Percentiles rank a stretch among this genome's conserved stretches.
These are phyloP conservation scores for Colletotrichum sp. DNA, from an alignment of 2,329 filamentous ascomycete genomes.

Conservation along the genomic window DNA sequence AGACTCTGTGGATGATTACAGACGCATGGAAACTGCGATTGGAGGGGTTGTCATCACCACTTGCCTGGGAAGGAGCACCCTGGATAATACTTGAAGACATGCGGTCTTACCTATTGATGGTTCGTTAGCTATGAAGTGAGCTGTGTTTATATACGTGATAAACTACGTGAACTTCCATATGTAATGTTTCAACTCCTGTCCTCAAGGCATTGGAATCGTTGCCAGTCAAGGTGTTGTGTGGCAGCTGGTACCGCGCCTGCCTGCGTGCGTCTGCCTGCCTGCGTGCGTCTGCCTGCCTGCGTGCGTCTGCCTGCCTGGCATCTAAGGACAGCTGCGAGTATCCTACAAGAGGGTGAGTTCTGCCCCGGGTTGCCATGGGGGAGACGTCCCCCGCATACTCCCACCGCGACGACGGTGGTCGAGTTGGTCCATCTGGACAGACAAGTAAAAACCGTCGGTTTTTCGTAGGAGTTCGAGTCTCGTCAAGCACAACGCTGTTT, in stretches of 20 bases:
- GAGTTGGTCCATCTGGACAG: neutral
- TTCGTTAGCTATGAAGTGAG: neutral
- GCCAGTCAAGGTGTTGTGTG: fast-evolving
- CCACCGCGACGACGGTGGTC: neutral
- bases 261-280: too few species aligned
- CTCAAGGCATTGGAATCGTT: fast-evolving
- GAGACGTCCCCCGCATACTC: neutral
- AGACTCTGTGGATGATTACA: fast-evolving
- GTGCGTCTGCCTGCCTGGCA: neutral
- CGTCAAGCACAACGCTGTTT: too few species aligned
- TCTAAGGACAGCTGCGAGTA: neutral
- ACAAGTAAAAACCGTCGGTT: neutral
- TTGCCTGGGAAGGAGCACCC: neutral
- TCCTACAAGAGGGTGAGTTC: neutral
- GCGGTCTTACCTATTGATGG: too few species aligned
- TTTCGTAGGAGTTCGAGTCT: neutral
- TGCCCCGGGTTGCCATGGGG: fast-evolving
- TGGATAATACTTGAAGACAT: fast-evolving
- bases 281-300: neutral
- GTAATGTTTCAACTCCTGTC: fast-evolving
- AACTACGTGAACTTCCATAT: too few species aligned
- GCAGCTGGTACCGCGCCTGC: neutral
- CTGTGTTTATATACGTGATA: too few species aligned
- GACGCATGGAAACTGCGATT: fast-evolving
- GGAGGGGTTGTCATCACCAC: fast-evolving